Conservation (phyloP, 331 rosid genomes). For the Malus hybrid region DNA sequence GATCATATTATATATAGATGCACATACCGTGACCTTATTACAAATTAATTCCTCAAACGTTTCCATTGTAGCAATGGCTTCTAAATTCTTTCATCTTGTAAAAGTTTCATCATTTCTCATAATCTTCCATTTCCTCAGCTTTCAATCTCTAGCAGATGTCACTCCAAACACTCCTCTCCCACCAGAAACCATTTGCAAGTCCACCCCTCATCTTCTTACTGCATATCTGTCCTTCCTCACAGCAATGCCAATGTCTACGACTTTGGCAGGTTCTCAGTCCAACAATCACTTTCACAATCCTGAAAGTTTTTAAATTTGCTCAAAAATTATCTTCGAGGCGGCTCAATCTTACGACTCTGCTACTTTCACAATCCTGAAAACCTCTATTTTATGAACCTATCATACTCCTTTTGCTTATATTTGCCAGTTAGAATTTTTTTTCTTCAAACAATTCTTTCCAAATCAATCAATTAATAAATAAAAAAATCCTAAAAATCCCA, state of each 20-base stretch:
- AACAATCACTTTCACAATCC: constrained; percentile 16
- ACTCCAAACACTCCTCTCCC: constrained; percentile 20
- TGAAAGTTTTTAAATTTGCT: not conserved
- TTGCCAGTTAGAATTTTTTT: no score
- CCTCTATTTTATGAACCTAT: no score
- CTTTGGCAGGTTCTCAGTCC: constrained; percentile 22
- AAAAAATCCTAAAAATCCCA: no score
- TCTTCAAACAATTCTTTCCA: no score
- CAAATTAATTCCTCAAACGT: not conserved
- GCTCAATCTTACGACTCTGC: constrained; percentile 13
- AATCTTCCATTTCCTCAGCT: not conserved
- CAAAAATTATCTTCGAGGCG: constrained; percentile 19
- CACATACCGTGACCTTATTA: not conserved
- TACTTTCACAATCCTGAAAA: no score
- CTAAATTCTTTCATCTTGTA: not conserved
- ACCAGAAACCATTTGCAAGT: constrained; percentile 35
- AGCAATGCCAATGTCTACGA: constrained; percentile 15
- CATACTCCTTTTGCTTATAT: no score
- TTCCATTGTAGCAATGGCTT: not conserved
- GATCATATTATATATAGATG: not conserved
- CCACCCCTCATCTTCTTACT: constrained; percentile 51
- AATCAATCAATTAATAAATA: no score
- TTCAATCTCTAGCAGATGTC: constrained; percentile 14
- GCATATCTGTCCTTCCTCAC: constrained; percentile 54
- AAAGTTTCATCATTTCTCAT: not conserved